These are phyloP conservation scores for Escovopsis weberi DNA, from an alignment of 2,329 filamentous ascomycete species.

Conservation along the genomic window DNA sequence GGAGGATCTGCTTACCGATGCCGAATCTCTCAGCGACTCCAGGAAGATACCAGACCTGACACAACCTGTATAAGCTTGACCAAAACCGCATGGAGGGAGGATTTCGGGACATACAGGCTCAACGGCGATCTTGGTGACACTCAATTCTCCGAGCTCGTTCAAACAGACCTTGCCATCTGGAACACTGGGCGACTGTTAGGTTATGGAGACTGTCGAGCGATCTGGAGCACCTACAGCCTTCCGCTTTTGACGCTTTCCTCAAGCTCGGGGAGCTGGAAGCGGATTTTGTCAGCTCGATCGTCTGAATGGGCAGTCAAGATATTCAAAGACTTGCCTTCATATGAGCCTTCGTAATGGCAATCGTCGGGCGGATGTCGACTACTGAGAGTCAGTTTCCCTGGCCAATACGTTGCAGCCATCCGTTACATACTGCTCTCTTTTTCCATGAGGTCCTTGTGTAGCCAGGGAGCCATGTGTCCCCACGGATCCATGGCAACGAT, in stretches of 20 bases:
- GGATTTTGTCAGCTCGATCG: too few species aligned
- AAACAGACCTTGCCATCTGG: conserved; percentile 82
- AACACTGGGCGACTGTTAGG: conserved; percentile 22
- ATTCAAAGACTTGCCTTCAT: conserved; percentile 48
- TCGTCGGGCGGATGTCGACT: conserved; percentile 80
- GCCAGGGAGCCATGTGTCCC: conserved; percentile 73
- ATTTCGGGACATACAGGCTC: conserved; percentile 55
- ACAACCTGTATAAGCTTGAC: not conserved
- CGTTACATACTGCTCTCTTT: conserved; percentile 46
- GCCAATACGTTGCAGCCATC: not conserved
- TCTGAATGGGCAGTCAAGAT: not conserved
- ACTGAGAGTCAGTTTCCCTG: conserved; percentile 3
- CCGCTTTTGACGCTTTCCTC: conserved; percentile 75
- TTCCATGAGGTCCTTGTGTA: conserved; percentile 66
- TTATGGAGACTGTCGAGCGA: not conserved
- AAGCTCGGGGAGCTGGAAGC: conserved; percentile 61
- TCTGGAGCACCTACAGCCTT: conserved; percentile 39
- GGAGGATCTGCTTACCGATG: conserved; percentile 42
- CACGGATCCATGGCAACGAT: conserved; percentile 96
- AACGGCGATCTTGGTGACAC: conserved; percentile 92
- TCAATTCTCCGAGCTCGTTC: conserved; percentile 72
- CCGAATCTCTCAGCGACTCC: conserved; percentile 87
- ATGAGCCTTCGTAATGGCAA: conserved; percentile 81
- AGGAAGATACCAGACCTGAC: conserved; percentile 61
- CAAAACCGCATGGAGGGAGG: not conserved